Percentiles rank a stretch among this genome's conserved stretches.
Conservation (phyloP, 2,329 filamentous ascomycete genomes). For the Trichoderma koningii region DNA sequence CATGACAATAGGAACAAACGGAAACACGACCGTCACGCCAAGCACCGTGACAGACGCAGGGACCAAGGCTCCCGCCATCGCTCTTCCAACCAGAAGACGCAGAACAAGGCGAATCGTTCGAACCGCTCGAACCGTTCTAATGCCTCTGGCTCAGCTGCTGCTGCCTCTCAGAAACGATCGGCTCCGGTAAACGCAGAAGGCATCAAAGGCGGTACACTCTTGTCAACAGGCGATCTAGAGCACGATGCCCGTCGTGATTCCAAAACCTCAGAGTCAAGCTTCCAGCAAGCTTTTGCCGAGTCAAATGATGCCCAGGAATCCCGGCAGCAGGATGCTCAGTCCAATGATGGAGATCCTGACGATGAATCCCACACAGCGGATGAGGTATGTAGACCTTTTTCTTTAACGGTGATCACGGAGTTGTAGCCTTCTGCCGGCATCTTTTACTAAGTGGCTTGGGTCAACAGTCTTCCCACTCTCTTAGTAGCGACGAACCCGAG, state of each 20-base stretch:
- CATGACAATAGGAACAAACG: slow-evolving; percentile 39
- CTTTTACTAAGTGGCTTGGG: neutral
- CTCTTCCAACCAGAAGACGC: slow-evolving; percentile 34
- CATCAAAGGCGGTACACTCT: neutral
- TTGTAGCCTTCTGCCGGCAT: neutral
- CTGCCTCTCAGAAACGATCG: slow-evolving; percentile 1
- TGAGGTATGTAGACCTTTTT: slow-evolving; percentile 7
- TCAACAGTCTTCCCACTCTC: neutral
- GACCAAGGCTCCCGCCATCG: slow-evolving; percentile 32
- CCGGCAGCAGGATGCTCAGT: neutral
- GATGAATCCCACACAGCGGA: neutral
- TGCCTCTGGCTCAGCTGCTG: neutral
- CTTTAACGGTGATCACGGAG: neutral
- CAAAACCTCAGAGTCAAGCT: neutral
- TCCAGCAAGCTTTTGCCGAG: neutral
- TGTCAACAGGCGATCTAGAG: neutral
- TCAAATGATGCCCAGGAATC: neutral
- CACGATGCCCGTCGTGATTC: neutral
- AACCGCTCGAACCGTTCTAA: neutral
- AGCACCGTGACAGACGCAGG: slow-evolving; percentile 37
- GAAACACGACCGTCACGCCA: slow-evolving; percentile 39
- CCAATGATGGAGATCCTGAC: neutral
- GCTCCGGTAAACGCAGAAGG: neutral
- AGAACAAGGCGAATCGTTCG: slow-evolving; percentile 22
- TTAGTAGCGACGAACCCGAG: neutral